These are phyloP conservation scores for Chondrus crispus DNA, from an alignment of 23 red algal species.

Conservation along the genomic window DNA sequence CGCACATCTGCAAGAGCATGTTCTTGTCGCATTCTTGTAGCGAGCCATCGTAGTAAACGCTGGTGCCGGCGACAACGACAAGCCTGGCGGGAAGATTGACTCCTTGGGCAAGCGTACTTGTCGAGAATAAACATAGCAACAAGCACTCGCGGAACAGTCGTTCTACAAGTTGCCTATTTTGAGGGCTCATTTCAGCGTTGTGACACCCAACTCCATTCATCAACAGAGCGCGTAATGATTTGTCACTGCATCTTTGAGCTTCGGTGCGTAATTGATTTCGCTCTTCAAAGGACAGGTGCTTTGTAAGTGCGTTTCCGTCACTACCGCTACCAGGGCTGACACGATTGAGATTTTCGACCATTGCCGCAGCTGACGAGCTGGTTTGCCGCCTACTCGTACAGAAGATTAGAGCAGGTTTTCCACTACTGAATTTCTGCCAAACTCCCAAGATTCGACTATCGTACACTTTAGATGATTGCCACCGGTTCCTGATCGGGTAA, in stretches of 20 bases:
- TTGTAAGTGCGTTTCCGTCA: neutral
- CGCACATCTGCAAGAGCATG: slow-evolving; percentile 58
- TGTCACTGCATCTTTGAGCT: neutral
- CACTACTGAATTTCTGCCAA: slow-evolving; percentile 15
- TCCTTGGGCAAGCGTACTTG: slow-evolving; percentile 74
- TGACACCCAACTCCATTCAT: slow-evolving; percentile 62
- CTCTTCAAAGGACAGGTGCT: neutral
- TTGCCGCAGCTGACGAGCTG: neutral
- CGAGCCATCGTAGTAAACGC: slow-evolving; percentile 30
- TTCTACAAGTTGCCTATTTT: slow-evolving; percentile 51
- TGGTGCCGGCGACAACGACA: slow-evolving; percentile 64
- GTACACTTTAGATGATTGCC: slow-evolving; percentile 41
- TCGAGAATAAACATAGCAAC: slow-evolving; percentile 57
- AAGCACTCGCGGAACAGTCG: slow-evolving; percentile 37
- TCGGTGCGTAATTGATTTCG: neutral
- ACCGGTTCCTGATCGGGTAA: slow-evolving; percentile 48
- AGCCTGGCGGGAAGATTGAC: slow-evolving; percentile 81
- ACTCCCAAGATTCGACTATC: slow-evolving; percentile 35
- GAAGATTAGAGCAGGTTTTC: slow-evolving; percentile 70
- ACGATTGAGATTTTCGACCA: neutral
- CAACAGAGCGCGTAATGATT: neutral
- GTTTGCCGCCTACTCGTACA: slow-evolving; percentile 53
- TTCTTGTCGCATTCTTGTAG: slow-evolving; percentile 56
- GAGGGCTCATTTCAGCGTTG: slow-evolving; percentile 58
- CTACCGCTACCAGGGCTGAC: neutral